Conservation (phyloP, 495 filamentous ascomycete genomes). For the Hyaloscypha finlandica region DNA sequence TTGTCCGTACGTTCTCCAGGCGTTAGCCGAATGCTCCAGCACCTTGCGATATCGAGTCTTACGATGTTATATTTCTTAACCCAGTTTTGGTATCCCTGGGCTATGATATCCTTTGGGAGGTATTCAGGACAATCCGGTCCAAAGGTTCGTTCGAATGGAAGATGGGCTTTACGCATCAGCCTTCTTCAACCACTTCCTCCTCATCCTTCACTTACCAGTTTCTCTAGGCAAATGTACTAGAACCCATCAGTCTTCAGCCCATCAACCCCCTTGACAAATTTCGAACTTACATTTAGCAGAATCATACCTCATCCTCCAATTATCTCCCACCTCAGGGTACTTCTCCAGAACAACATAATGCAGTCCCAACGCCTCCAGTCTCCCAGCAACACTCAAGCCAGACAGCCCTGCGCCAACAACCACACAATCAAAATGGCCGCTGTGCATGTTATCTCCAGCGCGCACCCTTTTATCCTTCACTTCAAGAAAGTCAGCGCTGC, state of each 20-base stretch:
- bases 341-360: constrained; percentile 13
- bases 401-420: constrained; percentile 12
- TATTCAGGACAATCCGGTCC: constrained; percentile 37
- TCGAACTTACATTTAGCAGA: constrained; percentile 7
- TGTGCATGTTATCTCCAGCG: no score
- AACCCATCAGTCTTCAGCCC: not conserved
- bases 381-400: constrained; percentile 1
- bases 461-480: not conserved
- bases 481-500: not conserved
- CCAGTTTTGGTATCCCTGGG: not conserved
- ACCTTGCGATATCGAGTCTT: constrained; percentile 8
- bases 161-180: constrained; percentile 18
- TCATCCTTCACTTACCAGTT: constrained; percentile 15
- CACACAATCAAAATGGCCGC: constrained; percentile 8
- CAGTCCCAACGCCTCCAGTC: constrained; percentile 11
- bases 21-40: not conserved
- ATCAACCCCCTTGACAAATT: not conserved
- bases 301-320: constrained; percentile 14
- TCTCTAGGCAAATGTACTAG: constrained; percentile 37
- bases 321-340: constrained; percentile 9
- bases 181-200: not conserved
- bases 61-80: constrained; percentile 14
- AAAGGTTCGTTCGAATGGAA: constrained; percentile 41
- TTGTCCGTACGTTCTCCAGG: constrained; percentile 9
- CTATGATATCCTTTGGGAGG: constrained; percentile 20